Evolutionary conservation across 2,329 filamentous ascomycete species (phyloP).

Genomic region (Aspergillus pseudotamarii): DNA sequence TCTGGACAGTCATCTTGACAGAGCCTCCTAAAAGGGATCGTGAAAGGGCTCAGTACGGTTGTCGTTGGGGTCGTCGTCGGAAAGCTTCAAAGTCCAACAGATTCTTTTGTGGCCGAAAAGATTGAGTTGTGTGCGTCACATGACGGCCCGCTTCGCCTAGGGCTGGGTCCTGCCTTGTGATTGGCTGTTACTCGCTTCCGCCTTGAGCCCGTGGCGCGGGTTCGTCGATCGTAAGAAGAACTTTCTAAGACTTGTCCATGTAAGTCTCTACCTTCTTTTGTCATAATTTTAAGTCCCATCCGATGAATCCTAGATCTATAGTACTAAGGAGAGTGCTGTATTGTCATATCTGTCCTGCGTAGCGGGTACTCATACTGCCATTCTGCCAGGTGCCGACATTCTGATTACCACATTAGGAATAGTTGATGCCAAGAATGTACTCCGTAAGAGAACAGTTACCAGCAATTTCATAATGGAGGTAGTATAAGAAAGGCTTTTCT

Average conservation of each 20-base stretch:
- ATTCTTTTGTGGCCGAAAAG: constrained; percentile 25
- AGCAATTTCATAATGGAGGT: not conserved
- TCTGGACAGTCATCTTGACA: constrained; percentile 35
- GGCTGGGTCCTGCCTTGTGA: constrained; percentile 14
- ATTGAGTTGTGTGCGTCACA: constrained; percentile 31
- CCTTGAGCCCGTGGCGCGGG: not conserved
- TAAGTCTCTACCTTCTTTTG: not conserved
- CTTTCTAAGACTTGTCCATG: not conserved
- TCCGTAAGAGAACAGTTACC: not conserved
- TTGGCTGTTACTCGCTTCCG: constrained; percentile 8
- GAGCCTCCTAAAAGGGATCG: constrained; percentile 13
- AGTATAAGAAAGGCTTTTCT: not conserved
- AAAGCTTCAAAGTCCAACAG: constrained; percentile 10
- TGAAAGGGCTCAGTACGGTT: constrained; percentile 18
- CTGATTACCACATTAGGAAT: not conserved
- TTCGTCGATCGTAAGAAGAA: not conserved
- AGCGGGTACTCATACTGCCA: not conserved
- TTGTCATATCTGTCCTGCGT: not conserved
- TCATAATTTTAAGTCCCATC: not conserved
- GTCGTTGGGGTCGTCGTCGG: constrained; percentile 25
- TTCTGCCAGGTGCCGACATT: not conserved
- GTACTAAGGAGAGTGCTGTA: not conserved
- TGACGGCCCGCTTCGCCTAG: constrained; percentile 29
- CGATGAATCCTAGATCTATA: not conserved
- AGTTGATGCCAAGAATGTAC: not conserved